A percentile compares a stretch with the other conserved stretches of the same genome.
These are phyloP conservation scores for Geotrichum reessii DNA, from an alignment of 1,139 yeast genomes.

Conservation along the genomic window DNA sequence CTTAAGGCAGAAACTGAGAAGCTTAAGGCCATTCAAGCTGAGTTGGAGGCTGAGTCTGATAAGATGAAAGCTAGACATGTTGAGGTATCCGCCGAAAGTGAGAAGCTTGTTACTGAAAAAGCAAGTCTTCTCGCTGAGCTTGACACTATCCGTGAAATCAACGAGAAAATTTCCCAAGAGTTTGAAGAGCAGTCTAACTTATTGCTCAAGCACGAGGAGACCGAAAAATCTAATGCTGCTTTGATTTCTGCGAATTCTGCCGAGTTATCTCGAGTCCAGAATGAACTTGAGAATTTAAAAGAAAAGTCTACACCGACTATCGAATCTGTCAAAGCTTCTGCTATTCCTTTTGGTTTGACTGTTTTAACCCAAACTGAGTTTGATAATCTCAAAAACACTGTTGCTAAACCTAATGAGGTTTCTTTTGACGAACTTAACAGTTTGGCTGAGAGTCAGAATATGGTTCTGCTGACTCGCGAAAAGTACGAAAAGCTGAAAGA, in stretches of 20 bases:
- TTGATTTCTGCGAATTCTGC: conserved; percentile 9
- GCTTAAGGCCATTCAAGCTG: background rate
- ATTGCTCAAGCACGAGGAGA: background rate
- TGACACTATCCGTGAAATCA: background rate
- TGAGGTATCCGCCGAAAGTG: conserved; percentile 4
- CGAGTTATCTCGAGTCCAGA: conserved; percentile 5
- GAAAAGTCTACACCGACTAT: conserved; percentile 1
- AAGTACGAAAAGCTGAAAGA: conserved; percentile 15
- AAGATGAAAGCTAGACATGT: background rate
- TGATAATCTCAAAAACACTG: background rate
- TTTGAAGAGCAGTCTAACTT: conserved; percentile 4
- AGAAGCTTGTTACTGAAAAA: background rate
- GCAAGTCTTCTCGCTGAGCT: conserved; percentile 2
- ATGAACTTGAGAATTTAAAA: conserved; percentile 5
- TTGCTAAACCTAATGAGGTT: background rate
- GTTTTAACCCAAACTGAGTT: conserved; percentile 8
- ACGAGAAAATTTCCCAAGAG: background rate
- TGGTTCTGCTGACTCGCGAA: conserved; percentile 22
- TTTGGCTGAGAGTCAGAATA: background rate
- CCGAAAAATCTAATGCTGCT: conserved; percentile 8
- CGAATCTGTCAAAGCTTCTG: conserved; percentile 7
- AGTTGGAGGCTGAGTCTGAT: conserved; percentile 4
- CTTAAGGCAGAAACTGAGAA: background rate
- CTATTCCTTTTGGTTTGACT: conserved; percentile 9
- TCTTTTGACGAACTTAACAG: background rate